Percentiles rank a stretch among this genome's conserved stretches.
Evolutionary conservation across 139 green algal species (phyloP).

Genomic region (Pycnococcus provasolii): DNA sequence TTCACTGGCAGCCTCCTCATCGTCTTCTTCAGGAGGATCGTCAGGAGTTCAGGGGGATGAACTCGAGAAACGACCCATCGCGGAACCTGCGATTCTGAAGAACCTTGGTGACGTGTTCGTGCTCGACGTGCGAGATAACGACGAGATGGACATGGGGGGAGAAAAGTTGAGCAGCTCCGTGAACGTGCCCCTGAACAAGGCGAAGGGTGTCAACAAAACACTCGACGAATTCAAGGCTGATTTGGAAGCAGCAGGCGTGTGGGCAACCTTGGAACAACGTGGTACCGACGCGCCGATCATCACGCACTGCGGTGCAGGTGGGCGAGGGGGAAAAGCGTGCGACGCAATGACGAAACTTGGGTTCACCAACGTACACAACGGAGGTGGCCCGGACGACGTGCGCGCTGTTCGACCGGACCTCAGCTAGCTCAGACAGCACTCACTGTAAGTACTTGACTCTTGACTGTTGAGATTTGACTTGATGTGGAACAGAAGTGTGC

Average conservation of each 20-base stretch:
- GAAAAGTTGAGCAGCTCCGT: not conserved
- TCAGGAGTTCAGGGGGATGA: too few species aligned
- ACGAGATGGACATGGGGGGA: not conserved
- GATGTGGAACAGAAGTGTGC: too few species aligned
- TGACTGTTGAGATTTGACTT: too few species aligned
- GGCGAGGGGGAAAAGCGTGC: conserved; percentile 16
- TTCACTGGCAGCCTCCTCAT: too few species aligned
- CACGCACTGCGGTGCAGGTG: conserved; percentile 22
- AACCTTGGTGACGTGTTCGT: not conserved
- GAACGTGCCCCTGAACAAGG: not conserved
- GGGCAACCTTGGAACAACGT: not conserved
- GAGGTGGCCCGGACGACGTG: not conserved
- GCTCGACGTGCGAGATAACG: not conserved
- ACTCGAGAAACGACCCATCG: too few species aligned
- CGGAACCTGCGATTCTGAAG: too few species aligned
- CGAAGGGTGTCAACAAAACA: not conserved
- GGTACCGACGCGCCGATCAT: conserved; percentile 7
- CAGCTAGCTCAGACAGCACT: too few species aligned
- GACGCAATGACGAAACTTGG: not conserved
- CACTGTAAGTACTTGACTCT: too few species aligned
- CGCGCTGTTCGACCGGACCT: too few species aligned
- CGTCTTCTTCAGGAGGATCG: too few species aligned
- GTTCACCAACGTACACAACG: conserved; percentile 21
- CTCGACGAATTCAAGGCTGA: not conserved
- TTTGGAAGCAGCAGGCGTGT: not conserved